Base-by-base conservation (phyloP, 2,329 filamentous ascomycete species). In the Alternaria panax region DNA sequence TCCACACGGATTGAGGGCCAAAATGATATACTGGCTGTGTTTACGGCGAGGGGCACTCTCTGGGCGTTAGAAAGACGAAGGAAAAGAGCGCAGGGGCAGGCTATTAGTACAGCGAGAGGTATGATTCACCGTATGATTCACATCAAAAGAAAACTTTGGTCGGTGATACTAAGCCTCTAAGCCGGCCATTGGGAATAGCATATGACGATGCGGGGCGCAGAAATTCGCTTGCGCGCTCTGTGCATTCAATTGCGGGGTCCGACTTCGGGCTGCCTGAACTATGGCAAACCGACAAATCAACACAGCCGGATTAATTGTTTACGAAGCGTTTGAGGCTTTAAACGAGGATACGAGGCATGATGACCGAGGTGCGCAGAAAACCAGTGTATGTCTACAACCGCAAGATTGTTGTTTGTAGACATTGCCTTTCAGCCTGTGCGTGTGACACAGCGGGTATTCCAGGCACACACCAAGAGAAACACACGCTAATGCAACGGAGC, bases 51-150 rank as follows among this genome's bases (percentile, higher is more conserved):
- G 24, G 38, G 42, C 14, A 41, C 38, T 18, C 28, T 42, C 16
- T 30, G 18, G 20, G 20, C 25, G 24, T 16, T 42, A 25, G 12
- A 28, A 48, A 41, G 24, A 48, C 20, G 28, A 27, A 32, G 20
- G 25, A 51, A 11, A 32, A 38, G 14, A n/a, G 38, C 14, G 43
- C 22, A 55, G 41, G 55, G 48, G 38, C 38, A 25, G 45, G 28
- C 20, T 42, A 55, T 56, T 59, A 56, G 51, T 59, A 50, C 20
- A 38, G 14, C 16, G 25, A 16, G 40, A 30, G 53, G 27, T 61
- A 57, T 67, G 64, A 67, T 51, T 65, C 65, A 66, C 59, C 48
- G 38, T 61, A 60, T 67, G 64, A 67, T 51, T 65, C 65, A 66
- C 60, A 54, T 14, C 14, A 52, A 62, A 46, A 56, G 46, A 66